Evolutionary conservation across 2,329 filamentous ascomycete species (phyloP).

Genomic region (Ceratocystis destructans): DNA sequence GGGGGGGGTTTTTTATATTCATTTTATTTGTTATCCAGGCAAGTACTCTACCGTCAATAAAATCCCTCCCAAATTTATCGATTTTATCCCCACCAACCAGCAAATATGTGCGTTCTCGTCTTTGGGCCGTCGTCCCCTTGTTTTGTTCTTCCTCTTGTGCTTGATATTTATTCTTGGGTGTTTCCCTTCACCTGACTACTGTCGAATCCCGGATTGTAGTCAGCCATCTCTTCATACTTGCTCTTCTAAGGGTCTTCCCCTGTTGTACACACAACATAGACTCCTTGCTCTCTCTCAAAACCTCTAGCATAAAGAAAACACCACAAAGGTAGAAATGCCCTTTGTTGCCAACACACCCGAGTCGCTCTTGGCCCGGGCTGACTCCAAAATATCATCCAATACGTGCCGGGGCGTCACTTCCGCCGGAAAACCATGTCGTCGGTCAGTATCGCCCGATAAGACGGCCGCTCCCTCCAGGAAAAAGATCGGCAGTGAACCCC

Average conservation of each 20-base stretch:
- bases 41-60: neutral
- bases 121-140: no score
- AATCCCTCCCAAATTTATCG: neutral
- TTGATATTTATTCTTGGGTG: no score
- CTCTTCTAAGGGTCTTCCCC: neutral
- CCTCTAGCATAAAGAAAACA: neutral
- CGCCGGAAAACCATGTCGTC: slow-evolving; percentile 69
- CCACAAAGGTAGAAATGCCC: slow-evolving; percentile 25
- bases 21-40: neutral
- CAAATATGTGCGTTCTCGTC: neutral
- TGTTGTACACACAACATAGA: neutral
- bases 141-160: neutral
- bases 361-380: slow-evolving; percentile 41
- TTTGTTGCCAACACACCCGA: slow-evolving; percentile 28
- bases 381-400: slow-evolving; percentile 69
- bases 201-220: neutral
- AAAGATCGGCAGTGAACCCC: slow-evolving; percentile 22
- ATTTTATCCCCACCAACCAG: neutral
- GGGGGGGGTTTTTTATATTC: neutral
- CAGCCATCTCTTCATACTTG: neutral
- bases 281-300: neutral
- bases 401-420: slow-evolving; percentile 83
- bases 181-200: neutral
- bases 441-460: slow-evolving; percentile 37
- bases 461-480: neutral